Evolutionary conservation across 202 grass and related monocot species (phyloP).

Genomic region (Hordeum pubiflorum): DNA sequence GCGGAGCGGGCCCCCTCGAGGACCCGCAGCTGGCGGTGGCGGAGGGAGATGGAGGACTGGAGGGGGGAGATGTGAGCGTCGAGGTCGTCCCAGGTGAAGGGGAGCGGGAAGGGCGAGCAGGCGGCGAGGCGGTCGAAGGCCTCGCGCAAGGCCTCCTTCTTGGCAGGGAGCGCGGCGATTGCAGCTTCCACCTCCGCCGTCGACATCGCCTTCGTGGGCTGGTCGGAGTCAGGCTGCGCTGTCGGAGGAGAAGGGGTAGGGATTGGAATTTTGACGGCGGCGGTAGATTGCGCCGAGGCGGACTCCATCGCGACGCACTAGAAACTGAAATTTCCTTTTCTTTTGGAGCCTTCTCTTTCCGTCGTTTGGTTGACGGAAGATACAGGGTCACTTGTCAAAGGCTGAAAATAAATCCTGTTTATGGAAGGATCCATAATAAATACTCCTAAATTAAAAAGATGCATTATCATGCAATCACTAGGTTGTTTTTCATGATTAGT

Average conservation of each 20-base stretch:
- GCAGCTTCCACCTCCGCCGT: conserved; percentile 22
- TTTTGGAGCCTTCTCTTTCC: background rate
- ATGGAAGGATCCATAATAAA: too few relatives aligned
- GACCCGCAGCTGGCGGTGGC: conserved; percentile 20
- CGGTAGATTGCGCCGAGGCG: background rate
- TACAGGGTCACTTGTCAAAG: too few relatives aligned
- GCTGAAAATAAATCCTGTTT: too few relatives aligned
- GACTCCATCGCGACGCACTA: background rate
- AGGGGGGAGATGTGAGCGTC: conserved; percentile 36
- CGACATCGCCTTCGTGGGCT: background rate
- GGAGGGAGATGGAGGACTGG: conserved; percentile 19
- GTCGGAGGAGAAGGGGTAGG: background rate
- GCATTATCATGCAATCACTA: too few relatives aligned
- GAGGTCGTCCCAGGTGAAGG: conserved; percentile 34
- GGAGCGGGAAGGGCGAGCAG: conserved; percentile 31
- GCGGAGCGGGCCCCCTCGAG: conserved; percentile 1
- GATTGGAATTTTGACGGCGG: background rate
- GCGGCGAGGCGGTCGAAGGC: conserved; percentile 33
- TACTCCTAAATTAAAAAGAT: too few relatives aligned
- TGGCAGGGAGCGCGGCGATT: conserved; percentile 23
- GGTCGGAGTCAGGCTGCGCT: background rate
- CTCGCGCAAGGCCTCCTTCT: conserved; percentile 30
- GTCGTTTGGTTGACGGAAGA: too few relatives aligned
- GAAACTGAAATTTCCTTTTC: background rate
- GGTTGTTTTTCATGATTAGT: too few relatives aligned